These are phyloP conservation scores for Fremontodendron californicum DNA, from an alignment of 345 rosid species.

Conservation along the genomic window DNA sequence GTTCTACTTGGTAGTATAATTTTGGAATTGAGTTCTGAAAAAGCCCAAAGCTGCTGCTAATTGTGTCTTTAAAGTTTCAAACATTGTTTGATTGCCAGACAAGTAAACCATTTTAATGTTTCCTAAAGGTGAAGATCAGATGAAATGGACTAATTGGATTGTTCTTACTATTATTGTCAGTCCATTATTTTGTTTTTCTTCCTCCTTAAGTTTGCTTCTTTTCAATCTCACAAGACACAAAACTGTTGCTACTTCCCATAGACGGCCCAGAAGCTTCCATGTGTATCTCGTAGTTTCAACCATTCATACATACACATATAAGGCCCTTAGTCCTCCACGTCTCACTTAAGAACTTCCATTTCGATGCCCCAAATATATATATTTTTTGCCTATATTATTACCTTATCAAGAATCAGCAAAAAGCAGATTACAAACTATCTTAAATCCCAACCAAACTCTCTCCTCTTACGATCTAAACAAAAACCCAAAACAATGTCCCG, in stretches of 20 bases:
- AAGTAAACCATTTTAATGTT: neutral
- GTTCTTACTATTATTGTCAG: neutral
- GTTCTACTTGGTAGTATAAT: no score
- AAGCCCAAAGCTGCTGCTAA: neutral
- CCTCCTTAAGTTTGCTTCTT: neutral
- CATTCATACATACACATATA: neutral
- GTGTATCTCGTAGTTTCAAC: neutral
- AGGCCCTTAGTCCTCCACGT: conserved; percentile 41
- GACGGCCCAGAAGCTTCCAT: conserved; percentile 13
- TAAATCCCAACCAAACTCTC: neutral
- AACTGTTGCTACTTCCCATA: neutral
- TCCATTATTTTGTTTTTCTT: neutral
- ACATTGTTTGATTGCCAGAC: neutral
- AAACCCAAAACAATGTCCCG: conserved; percentile 30
- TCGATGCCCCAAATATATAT: neutral
- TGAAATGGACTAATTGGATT: neutral
- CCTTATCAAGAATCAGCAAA: conserved; percentile 13
- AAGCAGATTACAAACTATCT: neutral
- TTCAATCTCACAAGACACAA: neutral
- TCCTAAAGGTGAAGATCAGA: neutral
- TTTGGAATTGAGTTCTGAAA: neutral
- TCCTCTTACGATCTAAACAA: neutral
- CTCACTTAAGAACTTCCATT: neutral
- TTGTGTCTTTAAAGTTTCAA: neutral
- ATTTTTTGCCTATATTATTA: neutral